Percentiles rank a stretch among this genome's conserved stretches.
These are phyloP conservation scores for Golubevia pallescens DNA, from an alignment of 1,284 basidiomycete genomes.

Conservation along the genomic window DNA sequence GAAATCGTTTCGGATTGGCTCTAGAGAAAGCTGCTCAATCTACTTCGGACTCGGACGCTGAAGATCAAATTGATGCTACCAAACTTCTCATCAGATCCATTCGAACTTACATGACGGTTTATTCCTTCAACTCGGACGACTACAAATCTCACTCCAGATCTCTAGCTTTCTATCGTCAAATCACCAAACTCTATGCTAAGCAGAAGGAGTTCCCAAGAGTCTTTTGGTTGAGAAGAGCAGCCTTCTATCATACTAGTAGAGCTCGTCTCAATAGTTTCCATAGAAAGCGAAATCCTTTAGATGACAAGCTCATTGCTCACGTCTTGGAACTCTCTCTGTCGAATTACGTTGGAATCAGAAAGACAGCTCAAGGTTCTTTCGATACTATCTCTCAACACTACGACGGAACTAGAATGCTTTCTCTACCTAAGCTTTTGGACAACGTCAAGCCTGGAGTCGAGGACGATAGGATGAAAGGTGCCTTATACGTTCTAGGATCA, in stretches of 20 bases:
- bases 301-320: slow-evolving; percentile 40
- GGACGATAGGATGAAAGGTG: slow-evolving; percentile 59
- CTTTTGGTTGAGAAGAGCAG: slow-evolving; percentile 49
- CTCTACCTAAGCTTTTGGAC: slow-evolving; percentile 37
- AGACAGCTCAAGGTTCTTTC: slow-evolving; percentile 49
- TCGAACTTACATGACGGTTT: slow-evolving; percentile 43
- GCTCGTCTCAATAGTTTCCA: slow-evolving; percentile 46
- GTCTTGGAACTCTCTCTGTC: slow-evolving; percentile 52
- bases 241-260: slow-evolving; percentile 47
- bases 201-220: slow-evolving; percentile 54
- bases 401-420: slow-evolving; percentile 46
- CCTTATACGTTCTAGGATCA: slow-evolving; percentile 49
- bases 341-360: slow-evolving; percentile 51
- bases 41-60: slow-evolving; percentile 36
- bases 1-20: slow-evolving; percentile 32
- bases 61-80: slow-evolving; percentile 61
- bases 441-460: slow-evolving; percentile 13
- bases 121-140: slow-evolving; percentile 48
- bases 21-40: slow-evolving; percentile 36
- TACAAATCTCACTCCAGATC: slow-evolving; percentile 41
- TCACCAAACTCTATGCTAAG: slow-evolving; percentile 44
- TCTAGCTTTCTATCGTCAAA: slow-evolving; percentile 49
- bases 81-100: slow-evolving; percentile 49
- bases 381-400: slow-evolving; percentile 43
- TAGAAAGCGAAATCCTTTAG: slow-evolving; percentile 30